Evolutionary conservation across 768 basidiomycete species (phyloP), one percentile per base, ranked within the genome.

Genomic region (Tricholoma matsutake): DNA sequence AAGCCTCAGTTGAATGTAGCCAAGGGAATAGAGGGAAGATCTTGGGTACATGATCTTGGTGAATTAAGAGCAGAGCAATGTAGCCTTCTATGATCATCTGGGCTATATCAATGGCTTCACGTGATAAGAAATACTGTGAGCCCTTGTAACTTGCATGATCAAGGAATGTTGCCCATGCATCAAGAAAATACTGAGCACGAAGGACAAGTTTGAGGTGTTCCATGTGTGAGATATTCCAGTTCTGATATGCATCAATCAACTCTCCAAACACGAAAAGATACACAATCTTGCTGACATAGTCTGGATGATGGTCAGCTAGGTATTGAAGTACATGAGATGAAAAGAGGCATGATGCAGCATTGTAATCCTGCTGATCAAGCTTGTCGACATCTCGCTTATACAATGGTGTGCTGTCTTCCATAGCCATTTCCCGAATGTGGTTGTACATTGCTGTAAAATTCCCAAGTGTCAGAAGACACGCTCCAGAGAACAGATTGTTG

Each of bases 291-390:
- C 73, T 77, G 0, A 63, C 18, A 0, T 66, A 45, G 2, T 75
- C 68, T 0, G 75, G 70, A 58, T 71, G 64, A 13, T 69, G 53
- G 0, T 71, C 53, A 2, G 60, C 52, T 8, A 73, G 31, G 11
- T 57, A 74, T 9, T 72, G 32, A 0, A 81, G 66, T 0, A 68
- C 64, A 3, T 62, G 60, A 0, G 75, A 73, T 5, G 75, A 79
- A 59, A 80, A 79, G 0, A 81, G 62, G 0, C 76, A 71, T 3
- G 71, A 58, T 0, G 81, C 81, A 0, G 80, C 80, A 60, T 67
- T 69, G 62, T 83, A 78, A 64, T 82, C 81, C 68, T 83, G 79
- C 0, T 72, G 62, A 57, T 83, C 79, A 0, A 79, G 29, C 47
- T 74, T 74, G 16, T 76, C 72, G n/a, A n/a, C n/a, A n/a, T n/a